Percentiles rank a stretch among this genome's conserved stretches.
Evolutionary conservation across 2,329 filamentous ascomycete genomes (phyloP).

Genomic region (Cercospora beticola): DNA sequence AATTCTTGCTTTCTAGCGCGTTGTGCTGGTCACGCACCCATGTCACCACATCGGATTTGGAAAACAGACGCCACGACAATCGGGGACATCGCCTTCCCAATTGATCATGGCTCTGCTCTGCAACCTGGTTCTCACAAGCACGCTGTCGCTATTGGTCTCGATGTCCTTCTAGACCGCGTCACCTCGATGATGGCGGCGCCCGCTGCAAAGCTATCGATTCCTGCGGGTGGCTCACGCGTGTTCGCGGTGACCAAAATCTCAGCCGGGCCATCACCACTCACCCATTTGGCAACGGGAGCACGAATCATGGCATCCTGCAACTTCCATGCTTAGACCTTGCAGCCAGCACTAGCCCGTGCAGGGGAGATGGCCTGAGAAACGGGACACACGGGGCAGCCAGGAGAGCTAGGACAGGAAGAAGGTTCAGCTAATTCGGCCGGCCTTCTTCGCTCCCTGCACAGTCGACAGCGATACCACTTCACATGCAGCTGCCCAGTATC

Average conservation of each 20-base stretch:
- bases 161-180: not conserved
- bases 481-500: not conserved
- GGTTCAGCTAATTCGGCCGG: not conserved
- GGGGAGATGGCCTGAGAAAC: not conserved
- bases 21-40: constrained; percentile 12
- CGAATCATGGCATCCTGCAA: not conserved
- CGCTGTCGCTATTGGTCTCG: not conserved
- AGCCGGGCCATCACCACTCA: not conserved
- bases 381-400: not conserved
- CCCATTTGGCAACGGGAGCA: not conserved
- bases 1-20: constrained; percentile 13
- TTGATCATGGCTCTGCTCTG: not conserved
- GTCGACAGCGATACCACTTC: not conserved
- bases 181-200: not conserved
- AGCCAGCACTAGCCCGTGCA: not conserved
- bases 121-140: not conserved
- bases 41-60: not conserved
- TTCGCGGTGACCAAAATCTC: not conserved
- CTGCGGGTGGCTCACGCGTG: not conserved
- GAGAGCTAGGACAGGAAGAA: not conserved
- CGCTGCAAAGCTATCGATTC: not conserved
- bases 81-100: not conserved
- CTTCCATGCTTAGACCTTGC: not conserved
- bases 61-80: not conserved
- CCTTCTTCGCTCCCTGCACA: not conserved